Evolutionary conservation across 768 basidiomycete genomes (phyloP), one percentile per base, ranked within the genome.

Genomic region (Wakefieldia striispora): DNA sequence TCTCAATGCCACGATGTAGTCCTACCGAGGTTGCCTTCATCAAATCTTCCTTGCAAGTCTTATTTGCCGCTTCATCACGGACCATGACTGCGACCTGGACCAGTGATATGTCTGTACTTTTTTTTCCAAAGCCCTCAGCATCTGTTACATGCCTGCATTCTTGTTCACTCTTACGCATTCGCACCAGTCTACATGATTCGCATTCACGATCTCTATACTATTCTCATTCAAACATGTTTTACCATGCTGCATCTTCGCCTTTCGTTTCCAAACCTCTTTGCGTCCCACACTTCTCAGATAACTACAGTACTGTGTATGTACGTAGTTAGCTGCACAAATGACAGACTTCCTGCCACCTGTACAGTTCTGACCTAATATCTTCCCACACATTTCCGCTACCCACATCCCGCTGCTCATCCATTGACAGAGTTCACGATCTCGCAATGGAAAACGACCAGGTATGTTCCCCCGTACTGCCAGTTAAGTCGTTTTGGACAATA

Each of bases 401-500:
- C 40, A 33, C 44, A 10, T 27, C 27, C 6, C 20, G 33, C 26
- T 20, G 33, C 27, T 40, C 47, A 13, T 50, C 41, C 45, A 40
- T 21, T 6, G 29, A 23, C 16, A 46, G 31, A 36, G 40, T 40
- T 48, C 43, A 53, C 47, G 27, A 62, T 56, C 53, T 65, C 58
- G 71, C 73, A 71, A 92, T 92, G 90, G 88, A 92, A 83, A 92
- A 92, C 88, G 90, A 91, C 71, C 82, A 86, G 75, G 90, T 89
- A 67, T 55, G 84, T 72, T n/a, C 17, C 24, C 45, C 17, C 14
- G 5, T 16, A 40, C 17, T 17, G 36, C 13, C 12, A 1, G 3
- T 7, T 16, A 10, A 10, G 20, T 45, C 35, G 13, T 2, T 19
- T 21, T 27, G n/a, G 17, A 26, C 8, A 8, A 31, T 53, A 53